Percentiles rank a stretch among this genome's conserved stretches.
Conservation (phyloP, 2,329 filamentous ascomycete genomes). For the Phoma sp. region DNA sequence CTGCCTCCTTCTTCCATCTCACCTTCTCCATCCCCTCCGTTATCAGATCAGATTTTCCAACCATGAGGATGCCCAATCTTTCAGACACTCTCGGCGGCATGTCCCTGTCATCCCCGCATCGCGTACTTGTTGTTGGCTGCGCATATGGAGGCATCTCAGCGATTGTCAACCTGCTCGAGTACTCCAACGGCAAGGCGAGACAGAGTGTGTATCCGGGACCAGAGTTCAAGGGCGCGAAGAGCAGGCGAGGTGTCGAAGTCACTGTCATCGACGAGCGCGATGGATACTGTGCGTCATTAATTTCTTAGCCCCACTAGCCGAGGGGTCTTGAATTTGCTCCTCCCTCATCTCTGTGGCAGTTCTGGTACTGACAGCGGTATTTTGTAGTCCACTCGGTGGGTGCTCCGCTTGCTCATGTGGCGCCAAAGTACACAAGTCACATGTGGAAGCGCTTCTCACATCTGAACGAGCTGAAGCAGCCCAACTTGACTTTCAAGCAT, state of each 20-base stretch:
- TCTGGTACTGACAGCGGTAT: slow-evolving; percentile 26
- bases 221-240: slow-evolving; percentile 43
- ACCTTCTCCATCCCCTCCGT: background rate
- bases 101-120: slow-evolving; percentile 41
- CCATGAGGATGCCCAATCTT: slow-evolving; percentile 39
- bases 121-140: slow-evolving; percentile 70
- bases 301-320: slow-evolving; percentile 24
- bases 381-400: slow-evolving; percentile 74
- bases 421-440: slow-evolving; percentile 66
- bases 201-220: slow-evolving; percentile 51
- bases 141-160: slow-evolving; percentile 75
- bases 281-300: slow-evolving; percentile 71
- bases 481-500: slow-evolving; percentile 69
- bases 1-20: slow-evolving; percentile 1
- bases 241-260: slow-evolving; percentile 67
- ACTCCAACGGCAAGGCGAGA: slow-evolving; percentile 63
- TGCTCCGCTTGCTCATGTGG: slow-evolving; percentile 73
- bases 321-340: slow-evolving; percentile 16
- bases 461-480: slow-evolving; percentile 68
- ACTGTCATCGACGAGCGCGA: slow-evolving; percentile 81
- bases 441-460: slow-evolving; percentile 74
- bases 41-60: slow-evolving; percentile 25
- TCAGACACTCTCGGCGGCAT: slow-evolving; percentile 35
- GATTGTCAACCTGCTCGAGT: slow-evolving; percentile 70
- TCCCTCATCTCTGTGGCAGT: slow-evolving; percentile 14